phyloP scores from a whole-genome alignment of 805 yeast genomes.

The Lachancea lanzarotensis region DNA sequence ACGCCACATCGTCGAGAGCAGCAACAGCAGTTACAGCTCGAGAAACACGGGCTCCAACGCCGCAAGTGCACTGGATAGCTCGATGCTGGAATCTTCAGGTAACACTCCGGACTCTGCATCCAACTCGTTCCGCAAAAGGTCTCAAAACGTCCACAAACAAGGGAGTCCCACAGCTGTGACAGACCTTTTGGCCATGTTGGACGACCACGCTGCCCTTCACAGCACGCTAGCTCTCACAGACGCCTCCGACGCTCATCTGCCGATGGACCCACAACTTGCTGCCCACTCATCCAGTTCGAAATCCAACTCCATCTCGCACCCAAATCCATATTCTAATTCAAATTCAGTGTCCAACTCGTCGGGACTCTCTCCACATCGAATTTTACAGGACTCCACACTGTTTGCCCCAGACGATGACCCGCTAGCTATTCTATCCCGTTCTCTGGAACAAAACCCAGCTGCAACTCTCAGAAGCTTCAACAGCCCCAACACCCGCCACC shows the following conservation, averaged over 20 bases:
- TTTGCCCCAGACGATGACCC: constrained; percentile 7
- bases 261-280: neutral
- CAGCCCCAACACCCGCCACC: neutral
- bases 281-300: constrained; percentile 6
- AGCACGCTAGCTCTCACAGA: constrained; percentile 4
- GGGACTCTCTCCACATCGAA: constrained; percentile 7
- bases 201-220: constrained; percentile 11
- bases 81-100: neutral
- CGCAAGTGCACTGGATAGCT: neutral
- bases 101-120: neutral
- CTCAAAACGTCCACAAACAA: neutral
- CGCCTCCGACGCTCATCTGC: neutral
- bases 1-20: neutral
- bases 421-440: constrained; percentile 10
- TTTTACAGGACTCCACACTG: constrained; percentile 4
- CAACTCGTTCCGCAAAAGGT: neutral
- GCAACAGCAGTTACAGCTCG: neutral
- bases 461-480: neutral
- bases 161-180: constrained; percentile 23
- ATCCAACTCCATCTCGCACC: constrained; percentile 6
- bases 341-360: constrained; percentile 4
- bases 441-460: neutral
- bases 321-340: constrained; percentile 1
- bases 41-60: neutral
- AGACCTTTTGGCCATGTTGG: constrained; percentile 25